Percentiles rank a stretch among this genome's conserved stretches.
Conservation (phyloP, 768 basidiomycete species). For the Tricholoma bakamatsutake region DNA sequence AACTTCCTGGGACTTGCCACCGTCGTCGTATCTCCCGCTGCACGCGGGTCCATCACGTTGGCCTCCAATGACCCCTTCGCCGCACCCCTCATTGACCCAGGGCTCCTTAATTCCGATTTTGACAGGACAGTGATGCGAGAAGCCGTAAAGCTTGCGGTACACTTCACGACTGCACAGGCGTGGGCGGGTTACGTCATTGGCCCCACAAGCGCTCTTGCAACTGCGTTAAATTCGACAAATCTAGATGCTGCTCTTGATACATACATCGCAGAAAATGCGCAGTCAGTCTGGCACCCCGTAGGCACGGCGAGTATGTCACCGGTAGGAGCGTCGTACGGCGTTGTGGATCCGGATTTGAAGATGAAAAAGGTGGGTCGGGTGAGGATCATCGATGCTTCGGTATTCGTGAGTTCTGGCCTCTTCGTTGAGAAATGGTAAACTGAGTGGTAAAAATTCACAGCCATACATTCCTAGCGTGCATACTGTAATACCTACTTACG, state of each 20-base stretch:
- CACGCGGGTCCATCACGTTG: conserved; percentile 9
- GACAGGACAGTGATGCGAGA: conserved; percentile 12
- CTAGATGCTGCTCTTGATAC: background rate
- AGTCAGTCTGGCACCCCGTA: conserved; percentile 5
- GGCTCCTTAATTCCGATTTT: conserved; percentile 9
- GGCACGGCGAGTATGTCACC: conserved; percentile 12
- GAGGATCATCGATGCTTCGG: conserved; percentile 16
- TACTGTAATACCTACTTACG: conserved; percentile 12
- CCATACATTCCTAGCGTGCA: conserved; percentile 11
- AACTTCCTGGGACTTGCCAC: conserved; percentile 11
- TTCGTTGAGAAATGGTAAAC: background rate
- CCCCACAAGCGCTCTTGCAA: conserved; percentile 8
- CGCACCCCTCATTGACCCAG: conserved; percentile 13
- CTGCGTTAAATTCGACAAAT: conserved; percentile 1
- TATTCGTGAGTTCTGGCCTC: conserved; percentile 7
- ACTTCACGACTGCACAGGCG: conserved; percentile 8
- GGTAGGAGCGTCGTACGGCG: background rate
- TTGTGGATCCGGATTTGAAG: conserved; percentile 11
- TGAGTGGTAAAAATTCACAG: background rate
- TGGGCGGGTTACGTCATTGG: conserved; percentile 11
- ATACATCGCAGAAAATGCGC: background rate
- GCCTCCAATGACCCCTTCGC: conserved; percentile 8
- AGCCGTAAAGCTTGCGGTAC: conserved; percentile 11
- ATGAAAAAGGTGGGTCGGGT: conserved; percentile 12
- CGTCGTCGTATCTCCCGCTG: conserved; percentile 12